Conservation (phyloP, 805 yeast species). For the Pichia rugopelliculosa region DNA sequence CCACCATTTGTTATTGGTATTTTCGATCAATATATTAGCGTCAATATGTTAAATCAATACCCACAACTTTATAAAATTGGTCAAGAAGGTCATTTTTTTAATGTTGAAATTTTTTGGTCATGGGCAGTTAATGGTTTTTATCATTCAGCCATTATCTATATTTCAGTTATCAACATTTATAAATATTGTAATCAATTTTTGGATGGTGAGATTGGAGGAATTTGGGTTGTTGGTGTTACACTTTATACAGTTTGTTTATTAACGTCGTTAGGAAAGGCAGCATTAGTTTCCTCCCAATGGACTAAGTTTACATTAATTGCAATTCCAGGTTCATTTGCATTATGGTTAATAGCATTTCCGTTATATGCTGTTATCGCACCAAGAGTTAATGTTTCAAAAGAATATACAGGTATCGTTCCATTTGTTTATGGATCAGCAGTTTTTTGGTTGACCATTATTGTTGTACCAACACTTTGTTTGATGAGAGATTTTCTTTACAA, state of each 20-base stretch:
- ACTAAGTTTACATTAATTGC: slow-evolving; percentile 87
- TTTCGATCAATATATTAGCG: slow-evolving; percentile 92
- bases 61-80: slow-evolving; percentile 92
- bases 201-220: slow-evolving; percentile 68
- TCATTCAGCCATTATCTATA: slow-evolving; percentile 80
- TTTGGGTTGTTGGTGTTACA: slow-evolving; percentile 95
- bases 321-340: slow-evolving; percentile 83
- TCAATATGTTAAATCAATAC: slow-evolving; percentile 80
- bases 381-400: slow-evolving; percentile 67
- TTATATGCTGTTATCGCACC: slow-evolving; percentile 84
- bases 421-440: slow-evolving; percentile 70
- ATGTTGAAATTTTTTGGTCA: slow-evolving; percentile 90
- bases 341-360: slow-evolving; percentile 87
- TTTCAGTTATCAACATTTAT: slow-evolving; percentile 65
- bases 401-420: slow-evolving; percentile 71
- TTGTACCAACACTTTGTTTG: slow-evolving; percentile 71
- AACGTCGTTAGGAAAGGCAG: slow-evolving; percentile 93
- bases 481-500: slow-evolving; percentile 91
- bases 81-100: slow-evolving; percentile 80
- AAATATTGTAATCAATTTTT: slow-evolving; percentile 57
- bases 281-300: slow-evolving; percentile 86
- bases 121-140: slow-evolving; percentile 95
- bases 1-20: slow-evolving; percentile 97
- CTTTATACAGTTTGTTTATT: slow-evolving; percentile 79
- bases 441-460: slow-evolving; percentile 77